Conservation (phyloP, 2,329 filamentous ascomycete species). For the Gaeumannomyces tritici region DNA sequence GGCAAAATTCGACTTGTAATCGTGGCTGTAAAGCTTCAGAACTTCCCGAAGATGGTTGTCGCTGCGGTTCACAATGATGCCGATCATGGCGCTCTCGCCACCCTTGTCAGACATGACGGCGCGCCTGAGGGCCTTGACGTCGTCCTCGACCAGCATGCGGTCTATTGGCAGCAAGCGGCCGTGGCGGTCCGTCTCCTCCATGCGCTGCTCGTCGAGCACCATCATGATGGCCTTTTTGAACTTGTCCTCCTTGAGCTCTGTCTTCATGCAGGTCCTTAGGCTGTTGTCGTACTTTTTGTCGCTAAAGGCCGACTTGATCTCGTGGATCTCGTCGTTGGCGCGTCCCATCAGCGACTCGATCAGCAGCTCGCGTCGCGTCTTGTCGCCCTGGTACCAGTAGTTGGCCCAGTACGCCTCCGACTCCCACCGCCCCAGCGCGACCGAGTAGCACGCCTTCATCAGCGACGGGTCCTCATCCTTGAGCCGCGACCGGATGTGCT, state of each 20-base stretch:
- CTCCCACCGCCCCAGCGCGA: slow-evolving; percentile 83
- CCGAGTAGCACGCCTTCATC: slow-evolving; percentile 86
- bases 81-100: slow-evolving; percentile 80
- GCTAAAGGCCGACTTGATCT: slow-evolving; percentile 79
- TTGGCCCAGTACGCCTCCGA: slow-evolving; percentile 97
- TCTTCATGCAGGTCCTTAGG: slow-evolving; percentile 76
- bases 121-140: slow-evolving; percentile 61
- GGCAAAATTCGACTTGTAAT: slow-evolving; percentile 73
- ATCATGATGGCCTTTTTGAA: slow-evolving; percentile 83
- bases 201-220: slow-evolving; percentile 71
- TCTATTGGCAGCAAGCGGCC: slow-evolving; percentile 52
- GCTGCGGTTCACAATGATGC: slow-evolving; percentile 70
- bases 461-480: slow-evolving; percentile 67
- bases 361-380: slow-evolving; percentile 74
- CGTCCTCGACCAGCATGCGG: slow-evolving; percentile 51
- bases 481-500: slow-evolving; percentile 69
- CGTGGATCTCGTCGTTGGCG: slow-evolving; percentile 73
- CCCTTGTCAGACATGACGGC: slow-evolving; percentile 66
- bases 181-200: slow-evolving; percentile 66
- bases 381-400: slow-evolving; percentile 90
- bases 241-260: slow-evolving; percentile 90
- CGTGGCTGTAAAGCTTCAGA: slow-evolving; percentile 63
- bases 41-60: slow-evolving; percentile 77
- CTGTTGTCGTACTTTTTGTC: slow-evolving; percentile 88
- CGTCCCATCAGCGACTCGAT: slow-evolving; percentile 91